Base-by-base conservation (phyloP, 257 asterid genomes). In the Cinchona pubescens region DNA sequence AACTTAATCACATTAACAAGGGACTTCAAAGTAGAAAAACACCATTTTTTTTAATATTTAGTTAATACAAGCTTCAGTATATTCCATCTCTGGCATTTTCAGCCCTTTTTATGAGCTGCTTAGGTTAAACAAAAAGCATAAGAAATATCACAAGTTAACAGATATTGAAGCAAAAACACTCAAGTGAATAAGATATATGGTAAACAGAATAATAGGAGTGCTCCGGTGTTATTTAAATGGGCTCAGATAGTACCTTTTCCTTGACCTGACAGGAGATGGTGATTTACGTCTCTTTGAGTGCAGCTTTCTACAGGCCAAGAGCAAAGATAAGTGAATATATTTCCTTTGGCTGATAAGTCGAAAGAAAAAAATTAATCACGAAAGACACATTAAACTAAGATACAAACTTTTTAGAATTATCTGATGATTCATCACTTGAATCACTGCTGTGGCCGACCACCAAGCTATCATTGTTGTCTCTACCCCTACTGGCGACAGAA, bases 211-310 rank as follows among this genome's bases (percentile, higher is more conserved):
- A 56, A 58, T 25, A 14, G 40, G 2, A 58, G 68, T 58, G 56
- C 18, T 61, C 58, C 37, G 1, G n/a, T 34, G n/a, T 58, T 37
- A 9, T 71, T 11, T 23, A 6, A 23, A 65, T 9, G 62, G 25
- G 40, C 78, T 12, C 48, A 78, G 63, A 75, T 67, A 21, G 65
- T 91, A 92, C 98, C 99, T 91, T 87, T 90, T 95, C 78, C 86
- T 89, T 71, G 90, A 64, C 86, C 96, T 88, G 75, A 79, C 78
- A 71, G 98, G 89, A 37, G 96, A 94, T 63, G 97, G 96, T 64
- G 99, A 91, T 83, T 73, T 88, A 46, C 67, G 90, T 76, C 97
- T 86, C 85, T 69, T 88, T n/a, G 89, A 79, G 58, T 79, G 91
- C 72, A 71, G 88, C 73, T 84, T 95, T 88, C 99, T 95, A 91